Base-by-base conservation (phyloP, 1,139 yeast genomes). In the Lodderomyces theae region DNA sequence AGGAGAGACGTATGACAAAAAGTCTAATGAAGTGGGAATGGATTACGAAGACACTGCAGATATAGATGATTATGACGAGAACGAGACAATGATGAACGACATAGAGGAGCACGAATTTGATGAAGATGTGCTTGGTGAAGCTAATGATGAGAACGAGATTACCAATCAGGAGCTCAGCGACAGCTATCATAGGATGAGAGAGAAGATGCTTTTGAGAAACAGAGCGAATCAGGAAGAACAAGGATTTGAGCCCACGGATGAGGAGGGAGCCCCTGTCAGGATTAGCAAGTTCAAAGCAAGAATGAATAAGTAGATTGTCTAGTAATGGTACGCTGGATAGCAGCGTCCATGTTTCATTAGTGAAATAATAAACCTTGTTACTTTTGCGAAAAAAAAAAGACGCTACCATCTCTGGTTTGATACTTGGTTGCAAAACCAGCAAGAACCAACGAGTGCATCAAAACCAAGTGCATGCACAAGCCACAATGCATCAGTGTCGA, bases 171-270 rank as follows among this genome's bases (percentile, higher is more conserved):
- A 73, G 39, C 62, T 85, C 4, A 67, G 73, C 1, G 58, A 67
- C 11, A 79, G 80, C 39, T 86, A 86, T 54, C 79, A 81, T 37
- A 66, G 71, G 35, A 53, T 85, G 42, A 68, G 86, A 34, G 77
- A 78, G 41, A 70, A 71, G 42, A 58, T 84, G 49, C 64, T 82
- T 16, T 48, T 50, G 23, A 51, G 57, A 15, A 60, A 66, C 38
- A 64, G 65, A 39, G 83, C 83, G 0, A 79, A 59, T 47, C 60
- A 60, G 15, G 61, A 66, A 41, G 88, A 78, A 39, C 54, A 62
- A 44, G 92, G 80, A 45, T 56, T 79, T 15, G 95, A 85, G 52
- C 88, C 88, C 0, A 64, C 85, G n/a, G 90, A 86, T 50, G 84
- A 80, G 44, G 58, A 66, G 31, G 88, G 87, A 0, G 75, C 79